Percentiles rank a stretch among this genome's conserved stretches.
Evolutionary conservation across 2,329 filamentous ascomycete genomes (phyloP).

Genomic region (Alternaria hordeiaustralica): DNA sequence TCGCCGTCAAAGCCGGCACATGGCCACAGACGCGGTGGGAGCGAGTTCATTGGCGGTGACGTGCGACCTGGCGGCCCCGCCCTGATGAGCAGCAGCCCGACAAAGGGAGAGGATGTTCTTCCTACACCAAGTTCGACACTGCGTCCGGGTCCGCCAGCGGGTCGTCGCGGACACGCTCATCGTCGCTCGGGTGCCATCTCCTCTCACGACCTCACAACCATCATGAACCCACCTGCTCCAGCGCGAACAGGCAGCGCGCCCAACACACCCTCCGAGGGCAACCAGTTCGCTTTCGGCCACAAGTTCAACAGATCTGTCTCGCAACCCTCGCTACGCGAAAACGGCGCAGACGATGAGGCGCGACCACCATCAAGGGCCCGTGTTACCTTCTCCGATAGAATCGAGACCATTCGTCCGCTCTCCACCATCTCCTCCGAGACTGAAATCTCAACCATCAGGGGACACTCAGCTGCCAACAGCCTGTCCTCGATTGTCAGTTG

Average conservation of each 20-base stretch:
- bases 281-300: conserved; percentile 44
- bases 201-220: conserved; percentile 76
- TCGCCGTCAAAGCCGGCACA: conserved; percentile 64
- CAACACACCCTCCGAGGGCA: conserved; percentile 63
- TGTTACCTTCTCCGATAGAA: conserved; percentile 82
- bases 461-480: conserved; percentile 78
- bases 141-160: conserved; percentile 56
- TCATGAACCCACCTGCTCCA: conserved; percentile 66
- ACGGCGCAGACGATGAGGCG: conserved; percentile 36
- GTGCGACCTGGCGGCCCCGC: conserved; percentile 58
- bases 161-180: conserved; percentile 76
- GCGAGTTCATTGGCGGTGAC: conserved; percentile 85
- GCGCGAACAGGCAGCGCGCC: conserved; percentile 68
- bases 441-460: conserved; percentile 70
- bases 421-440: conserved; percentile 87
- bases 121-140: conserved; percentile 61
- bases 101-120: conserved; percentile 67
- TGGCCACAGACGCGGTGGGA: conserved; percentile 75
- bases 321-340: conserved; percentile 47
- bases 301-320: conserved; percentile 47
- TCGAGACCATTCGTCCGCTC: conserved; percentile 83
- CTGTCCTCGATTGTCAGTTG: conserved; percentile 77
- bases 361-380: conserved; percentile 62
- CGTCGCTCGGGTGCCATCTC: conserved; percentile 83
- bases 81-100: conserved; percentile 72